These are phyloP conservation scores for Diaporthe helianthi DNA, from an alignment of 2,329 filamentous ascomycete species.

Conservation along the genomic window DNA sequence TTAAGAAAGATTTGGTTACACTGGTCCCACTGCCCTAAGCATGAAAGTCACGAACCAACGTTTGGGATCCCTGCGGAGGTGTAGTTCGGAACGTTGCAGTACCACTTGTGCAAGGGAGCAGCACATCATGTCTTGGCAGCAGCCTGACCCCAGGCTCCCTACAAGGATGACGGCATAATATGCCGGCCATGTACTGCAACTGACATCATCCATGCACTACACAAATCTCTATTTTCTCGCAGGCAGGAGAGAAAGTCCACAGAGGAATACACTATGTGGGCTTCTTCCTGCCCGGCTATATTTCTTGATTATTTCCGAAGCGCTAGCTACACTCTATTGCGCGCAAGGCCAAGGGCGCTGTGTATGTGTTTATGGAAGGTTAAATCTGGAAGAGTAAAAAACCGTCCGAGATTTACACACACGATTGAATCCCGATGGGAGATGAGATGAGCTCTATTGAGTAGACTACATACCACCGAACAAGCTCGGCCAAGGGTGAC, in stretches of 20 bases:
- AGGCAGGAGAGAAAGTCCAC: neutral
- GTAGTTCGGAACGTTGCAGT: constrained; percentile 17
- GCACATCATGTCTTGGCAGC: constrained; percentile 21
- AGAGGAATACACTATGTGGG: neutral
- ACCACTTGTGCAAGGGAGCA: neutral
- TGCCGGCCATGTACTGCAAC: constrained; percentile 18
- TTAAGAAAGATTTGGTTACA: no score
- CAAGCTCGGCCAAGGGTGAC: constrained; percentile 26
- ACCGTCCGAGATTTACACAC: neutral
- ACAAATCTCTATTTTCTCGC: neutral
- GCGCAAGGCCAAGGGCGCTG: neutral
- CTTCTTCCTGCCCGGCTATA: neutral
- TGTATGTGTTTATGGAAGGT: neutral
- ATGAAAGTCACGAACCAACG: no score
- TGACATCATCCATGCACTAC: constrained; percentile 16
- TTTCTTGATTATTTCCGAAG: neutral
- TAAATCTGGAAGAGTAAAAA: no score
- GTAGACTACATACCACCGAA: neutral
- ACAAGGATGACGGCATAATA: constrained; percentile 21
- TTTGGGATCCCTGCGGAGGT: neutral
- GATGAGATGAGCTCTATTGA: constrained; percentile 6
- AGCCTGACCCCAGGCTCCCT: neutral
- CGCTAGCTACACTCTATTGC: neutral
- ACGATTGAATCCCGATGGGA: constrained; percentile 1
- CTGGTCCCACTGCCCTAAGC: no score